Evolutionary conservation across 192 early-diverging fungal species (phyloP), one percentile per base, ranked within the genome.

Genomic region (Entomortierella beljakovae): DNA sequence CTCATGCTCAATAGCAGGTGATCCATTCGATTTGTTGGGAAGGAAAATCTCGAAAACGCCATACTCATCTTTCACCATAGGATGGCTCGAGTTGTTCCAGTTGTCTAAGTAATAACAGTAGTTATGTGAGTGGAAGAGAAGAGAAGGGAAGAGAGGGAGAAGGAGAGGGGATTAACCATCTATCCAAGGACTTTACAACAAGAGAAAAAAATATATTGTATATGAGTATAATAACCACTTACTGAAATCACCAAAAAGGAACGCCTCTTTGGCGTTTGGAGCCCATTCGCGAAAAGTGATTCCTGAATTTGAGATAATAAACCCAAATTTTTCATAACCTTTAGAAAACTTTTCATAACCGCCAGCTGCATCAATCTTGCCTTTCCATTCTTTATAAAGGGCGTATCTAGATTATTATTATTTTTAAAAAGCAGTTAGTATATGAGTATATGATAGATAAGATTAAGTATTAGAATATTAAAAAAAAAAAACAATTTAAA

Each of bases 251-350:
- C 97, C 97, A 68, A 98, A 87, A 29, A 99, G 87, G 61, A 84
- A 92, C n/a, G 96, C 96, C 35, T 82, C 82, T 13, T 61, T 76
- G 20, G 92, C 96, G 56, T 90, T 92, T 3, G 97, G 97, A 16
- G 96, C 96, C 96, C 96, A 99, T 81, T 99, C 97, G 22, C 95
- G 87, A 82, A 97, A 99, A 3, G 86, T 71, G 61, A 97, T 92
- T 7, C 80, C 72, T 42, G 90, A 84, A 13, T 68, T 50, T 23
- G 80, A 82, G 23, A 93, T 83, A 54, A 88, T 88, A 60, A 99
- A 92, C 3, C 97, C 97, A 77, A 92, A 91, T 22, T 79, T 63
- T 62, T 96, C 91, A 71, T 94, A 96, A 10, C 91, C 92, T 32
- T 89, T 88, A 20, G 92, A 88, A 81, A 95, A 99, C 54, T 84